Evolutionary conservation across 129 eudicot species (phyloP).

Genomic region (sunflower (Helianthus annuus)): HanXRQr2.0-SUNRISE NC_035438.2:97342309-97342808

Average conservation of each 20-base stretch:
- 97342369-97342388: too few relatives aligned
- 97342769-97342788: constrained; percentile 43
- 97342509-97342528: background rate
- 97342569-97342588: too few relatives aligned
- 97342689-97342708: background rate
- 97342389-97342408: too few relatives aligned
- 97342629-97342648: background rate
- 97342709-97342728: constrained; percentile 40
- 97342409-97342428: too few relatives aligned
- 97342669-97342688: constrained; percentile 7
- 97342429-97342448: too few relatives aligned
- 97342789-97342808: constrained; percentile 1
- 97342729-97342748: constrained; percentile 19
- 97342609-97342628: too few relatives aligned
- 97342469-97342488: background rate
- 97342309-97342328: too few relatives aligned
- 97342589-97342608: too few relatives aligned
- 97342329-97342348: too few relatives aligned
- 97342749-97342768: constrained; percentile 32
- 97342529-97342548: background rate
- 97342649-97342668: background rate
- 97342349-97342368: too few relatives aligned
- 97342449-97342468: background rate
- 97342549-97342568: too few relatives aligned
- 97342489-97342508: background rate